These are phyloP conservation scores for Kluyveromyces siamensis DNA, from an alignment of 805 yeast genomes.

Conservation along the genomic window DNA sequence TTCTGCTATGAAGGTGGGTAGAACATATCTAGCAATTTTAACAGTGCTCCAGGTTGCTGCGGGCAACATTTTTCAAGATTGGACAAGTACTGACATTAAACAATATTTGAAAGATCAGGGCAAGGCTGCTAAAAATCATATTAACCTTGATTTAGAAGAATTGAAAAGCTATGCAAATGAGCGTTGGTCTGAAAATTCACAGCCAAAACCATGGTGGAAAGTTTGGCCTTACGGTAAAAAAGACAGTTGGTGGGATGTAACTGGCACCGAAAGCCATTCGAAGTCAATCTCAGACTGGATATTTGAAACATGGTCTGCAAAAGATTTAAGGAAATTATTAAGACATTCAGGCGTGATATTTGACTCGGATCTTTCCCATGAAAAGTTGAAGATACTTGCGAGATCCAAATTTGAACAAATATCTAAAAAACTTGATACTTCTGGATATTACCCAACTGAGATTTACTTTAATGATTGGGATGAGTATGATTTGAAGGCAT, in stretches of 20 bases:
- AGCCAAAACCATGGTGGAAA: slow-evolving; percentile 26
- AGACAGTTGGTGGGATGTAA: slow-evolving; percentile 1
- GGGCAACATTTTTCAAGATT: slow-evolving; percentile 14
- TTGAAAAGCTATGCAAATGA: slow-evolving; percentile 18
- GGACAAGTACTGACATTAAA: slow-evolving; percentile 29
- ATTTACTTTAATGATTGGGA: slow-evolving; percentile 50
- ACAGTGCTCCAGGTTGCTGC: slow-evolving; percentile 5
- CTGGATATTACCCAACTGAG: slow-evolving; percentile 41
- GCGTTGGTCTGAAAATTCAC: slow-evolving; percentile 13
- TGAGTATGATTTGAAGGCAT: slow-evolving; percentile 36
- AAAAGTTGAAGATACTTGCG: slow-evolving; percentile 35
- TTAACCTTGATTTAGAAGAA: slow-evolving; percentile 15
- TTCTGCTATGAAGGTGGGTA: not conserved
- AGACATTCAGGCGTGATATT: slow-evolving; percentile 25
- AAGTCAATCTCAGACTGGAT: slow-evolving; percentile 34
- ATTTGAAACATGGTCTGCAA: slow-evolving; percentile 38
- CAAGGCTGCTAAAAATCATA: slow-evolving; percentile 11
- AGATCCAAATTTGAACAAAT: slow-evolving; percentile 34
- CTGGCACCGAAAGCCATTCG: not conserved
- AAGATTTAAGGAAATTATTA: slow-evolving; percentile 28
- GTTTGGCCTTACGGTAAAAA: slow-evolving; percentile 15
- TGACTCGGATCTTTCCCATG: slow-evolving; percentile 24
- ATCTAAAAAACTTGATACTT: slow-evolving; percentile 27
- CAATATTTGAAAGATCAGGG: slow-evolving; percentile 29
- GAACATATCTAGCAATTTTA: not conserved